Percentiles rank a stretch among this genome's conserved stretches.
These are phyloP conservation scores for Platanthera zijinensis DNA, from an alignment of 106 monocot species.

Conservation along the genomic window DNA sequence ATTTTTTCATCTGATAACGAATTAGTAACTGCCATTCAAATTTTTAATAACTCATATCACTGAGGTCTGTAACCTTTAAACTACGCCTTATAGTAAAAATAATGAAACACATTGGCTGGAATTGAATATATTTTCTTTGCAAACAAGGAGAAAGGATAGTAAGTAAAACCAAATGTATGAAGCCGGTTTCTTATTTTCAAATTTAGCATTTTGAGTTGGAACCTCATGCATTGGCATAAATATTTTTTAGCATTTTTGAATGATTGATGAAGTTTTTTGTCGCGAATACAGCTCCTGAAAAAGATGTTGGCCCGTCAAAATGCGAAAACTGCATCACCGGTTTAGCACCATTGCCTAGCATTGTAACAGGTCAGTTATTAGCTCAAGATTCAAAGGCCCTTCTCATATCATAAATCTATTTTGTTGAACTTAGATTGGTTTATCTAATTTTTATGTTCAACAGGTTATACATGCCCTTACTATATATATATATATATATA, in stretches of 20 bases:
- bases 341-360: slow-evolving; percentile 71
- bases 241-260: neutral
- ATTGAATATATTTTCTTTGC: neutral
- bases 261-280: neutral
- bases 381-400: neutral
- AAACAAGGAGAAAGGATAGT: neutral
- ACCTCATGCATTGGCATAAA: neutral
- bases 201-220: neutral
- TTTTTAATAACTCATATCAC: neutral
- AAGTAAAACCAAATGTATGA: neutral
- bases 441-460: neutral
- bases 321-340: slow-evolving; percentile 84
- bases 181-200: neutral
- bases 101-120: neutral
- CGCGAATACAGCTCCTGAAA: slow-evolving; percentile 53
- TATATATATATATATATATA: too few species aligned
- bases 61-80: neutral
- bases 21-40: neutral
- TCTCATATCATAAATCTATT: neutral
- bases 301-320: slow-evolving; percentile 62
- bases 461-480: neutral
- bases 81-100: neutral
- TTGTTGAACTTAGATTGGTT: neutral
- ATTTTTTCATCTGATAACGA: neutral
- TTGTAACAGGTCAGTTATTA: slow-evolving; percentile 77